These are phyloP conservation scores for Penicillium argentinense DNA, from an alignment of 495 filamentous ascomycete genomes.

Conservation along the genomic window DNA sequence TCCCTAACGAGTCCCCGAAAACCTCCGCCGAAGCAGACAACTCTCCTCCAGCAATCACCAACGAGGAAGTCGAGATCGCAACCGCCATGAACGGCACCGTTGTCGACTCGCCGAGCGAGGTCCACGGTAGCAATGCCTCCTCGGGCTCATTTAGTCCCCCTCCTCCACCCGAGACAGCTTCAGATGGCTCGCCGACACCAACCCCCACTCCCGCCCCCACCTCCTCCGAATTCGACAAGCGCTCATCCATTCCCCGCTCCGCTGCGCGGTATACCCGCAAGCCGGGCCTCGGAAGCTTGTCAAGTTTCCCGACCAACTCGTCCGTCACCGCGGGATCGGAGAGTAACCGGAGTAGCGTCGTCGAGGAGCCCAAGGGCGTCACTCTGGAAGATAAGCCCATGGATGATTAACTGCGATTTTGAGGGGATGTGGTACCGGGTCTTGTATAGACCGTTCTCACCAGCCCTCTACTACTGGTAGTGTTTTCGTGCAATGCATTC, in stretches of 20 bases:
- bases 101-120: constrained; percentile 31
- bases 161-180: constrained; percentile 31
- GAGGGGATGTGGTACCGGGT: constrained; percentile 5
- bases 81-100: constrained; percentile 38
- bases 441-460: not conserved
- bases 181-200: constrained; percentile 40
- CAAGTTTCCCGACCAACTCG: constrained; percentile 36
- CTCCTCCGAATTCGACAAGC: constrained; percentile 43
- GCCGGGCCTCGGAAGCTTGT: constrained; percentile 43
- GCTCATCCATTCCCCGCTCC: constrained; percentile 44
- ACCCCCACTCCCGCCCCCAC: constrained; percentile 36
- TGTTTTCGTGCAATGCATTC: not conserved
- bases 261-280: constrained; percentile 34
- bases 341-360: constrained; percentile 48
- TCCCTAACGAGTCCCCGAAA: constrained; percentile 49
- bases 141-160: constrained; percentile 33
- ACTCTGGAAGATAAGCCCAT: constrained; percentile 81
- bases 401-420: constrained; percentile 59
- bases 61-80: constrained; percentile 12
- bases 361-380: constrained; percentile 60
- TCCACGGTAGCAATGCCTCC: constrained; percentile 35
- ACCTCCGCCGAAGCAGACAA: too few relatives aligned
- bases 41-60: constrained; percentile 24
- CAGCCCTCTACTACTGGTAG: not conserved
- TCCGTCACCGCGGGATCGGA: constrained; percentile 33